phyloP scores from a whole-genome alignment of 2,329 filamentous ascomycete species.

The Xylaria sp. region DNA sequence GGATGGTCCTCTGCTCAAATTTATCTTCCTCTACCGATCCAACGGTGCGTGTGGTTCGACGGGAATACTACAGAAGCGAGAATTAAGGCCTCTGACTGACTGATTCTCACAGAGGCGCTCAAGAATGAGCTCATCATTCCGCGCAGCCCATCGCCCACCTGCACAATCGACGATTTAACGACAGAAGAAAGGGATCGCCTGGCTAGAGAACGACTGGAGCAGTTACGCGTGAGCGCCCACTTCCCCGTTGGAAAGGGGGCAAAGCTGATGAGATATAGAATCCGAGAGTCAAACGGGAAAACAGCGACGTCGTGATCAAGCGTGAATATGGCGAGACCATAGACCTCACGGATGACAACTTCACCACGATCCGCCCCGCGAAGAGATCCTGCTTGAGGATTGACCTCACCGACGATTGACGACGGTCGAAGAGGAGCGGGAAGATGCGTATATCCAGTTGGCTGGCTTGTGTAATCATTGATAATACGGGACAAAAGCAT shows the following conservation, averaged over 20 bases:
- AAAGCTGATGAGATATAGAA: conserved; percentile 6
- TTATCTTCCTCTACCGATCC: conserved; percentile 33
- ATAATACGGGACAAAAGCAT: too few species aligned
- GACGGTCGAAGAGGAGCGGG: too few species aligned
- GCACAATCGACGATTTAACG: conserved; percentile 22
- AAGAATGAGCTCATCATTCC: conserved; percentile 31
- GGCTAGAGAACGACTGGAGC: conserved; percentile 29
- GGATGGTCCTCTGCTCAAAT: conserved; percentile 24
- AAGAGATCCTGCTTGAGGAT: conserved; percentile 20
- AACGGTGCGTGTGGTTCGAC: conserved; percentile 19
- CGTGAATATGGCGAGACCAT: conserved; percentile 25
- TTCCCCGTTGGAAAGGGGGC: not conserved
- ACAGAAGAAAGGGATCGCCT: conserved; percentile 27
- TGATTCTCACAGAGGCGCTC: conserved; percentile 27
- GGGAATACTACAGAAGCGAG: too few species aligned
- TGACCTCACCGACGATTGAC: conserved; percentile 26
- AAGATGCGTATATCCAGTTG: not conserved
- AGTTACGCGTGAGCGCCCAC: conserved; percentile 27
- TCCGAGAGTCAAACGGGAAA: conserved; percentile 19
- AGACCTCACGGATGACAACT: conserved; percentile 26
- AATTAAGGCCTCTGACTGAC: not conserved
- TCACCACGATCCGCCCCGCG: not conserved
- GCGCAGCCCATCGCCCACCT: conserved; percentile 22
- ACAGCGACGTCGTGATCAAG: conserved; percentile 23
- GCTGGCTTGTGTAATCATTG: too few species aligned